Evolutionary conservation across 2,329 filamentous ascomycete species (phyloP), one percentile per base, ranked within the genome.

Genomic region (Aspergillus viridinutans): DNA sequence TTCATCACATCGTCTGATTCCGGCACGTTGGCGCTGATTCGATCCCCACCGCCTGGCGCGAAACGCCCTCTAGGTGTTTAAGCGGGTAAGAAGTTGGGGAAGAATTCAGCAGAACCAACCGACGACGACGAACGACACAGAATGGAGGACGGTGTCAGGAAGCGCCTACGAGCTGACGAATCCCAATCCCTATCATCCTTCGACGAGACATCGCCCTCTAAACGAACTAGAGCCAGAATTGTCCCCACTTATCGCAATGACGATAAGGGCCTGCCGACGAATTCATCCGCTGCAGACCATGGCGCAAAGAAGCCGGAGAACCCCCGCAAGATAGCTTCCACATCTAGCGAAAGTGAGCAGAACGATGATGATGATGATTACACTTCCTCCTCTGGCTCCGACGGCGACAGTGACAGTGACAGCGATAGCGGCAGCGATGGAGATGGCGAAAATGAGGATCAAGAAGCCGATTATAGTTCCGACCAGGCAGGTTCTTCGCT

Each of bases 321-420:
- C 26, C 48, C 55, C 28, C 35, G 23, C 29, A 35, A 42, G 48
- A 23, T 47, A 26, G 43, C 58, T 25, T 45, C 17, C 26, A 26
- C 42, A 45, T 32, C 42, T 17, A 28, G 25, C n/a, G n/a, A 45
- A 32, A 49, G 35, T 14, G 52, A 49, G 32, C 42, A 54, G 14
- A 53, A 58, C 20, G 54, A 62, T 5, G 59, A 65, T 21, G 60
- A 64, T 17, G 64, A 64, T 49, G 62, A 66, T 53, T 64, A 60
- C 49, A 65, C 63, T 14, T 65, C 63, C 38, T 63, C 59, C 3
- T 66, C 63, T 12, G 68, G 68, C 26, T 60, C 58, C 38, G 66
- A 69, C 23, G 42, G 45, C 35, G 70, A 70, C 6, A 60, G 64
- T 6, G 67, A 69, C 25, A 52, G 56, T 6, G 67, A 69, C 25